Percentiles rank a stretch among this genome's conserved stretches.
Conservation (phyloP, 2,329 filamentous ascomycete species). For the Ampelomyces quisqualis region DNA sequence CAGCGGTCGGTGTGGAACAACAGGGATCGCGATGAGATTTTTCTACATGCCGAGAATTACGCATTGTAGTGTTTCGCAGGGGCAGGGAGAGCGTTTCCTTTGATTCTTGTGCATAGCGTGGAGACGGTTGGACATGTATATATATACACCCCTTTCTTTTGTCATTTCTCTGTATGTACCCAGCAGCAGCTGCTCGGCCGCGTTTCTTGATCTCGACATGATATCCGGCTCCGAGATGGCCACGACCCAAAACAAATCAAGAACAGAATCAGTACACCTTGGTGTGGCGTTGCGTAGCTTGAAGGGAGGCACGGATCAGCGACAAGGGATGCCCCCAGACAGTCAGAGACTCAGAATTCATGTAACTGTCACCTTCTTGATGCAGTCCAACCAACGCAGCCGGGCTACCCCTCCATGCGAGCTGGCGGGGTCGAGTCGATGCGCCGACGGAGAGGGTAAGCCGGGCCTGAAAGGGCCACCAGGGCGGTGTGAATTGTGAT, state of each 20-base stretch:
- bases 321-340: no score
- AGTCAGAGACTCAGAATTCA: slow-evolving; percentile 12
- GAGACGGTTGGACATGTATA: slow-evolving; percentile 10
- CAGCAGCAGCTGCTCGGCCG: slow-evolving; percentile 2
- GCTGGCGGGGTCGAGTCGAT: slow-evolving; percentile 30
- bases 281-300: no score
- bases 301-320: no score
- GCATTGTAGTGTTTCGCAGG: slow-evolving; percentile 60
- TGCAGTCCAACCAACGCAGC: slow-evolving; percentile 15
- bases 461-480: slow-evolving; percentile 21
- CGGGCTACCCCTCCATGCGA: slow-evolving; percentile 23
- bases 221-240: slow-evolving; percentile 12
- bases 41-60: slow-evolving; percentile 93
- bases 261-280: no score
- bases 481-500: neutral
- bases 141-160: slow-evolving; percentile 23
- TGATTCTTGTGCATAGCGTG: slow-evolving; percentile 34
- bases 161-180: slow-evolving; percentile 15
- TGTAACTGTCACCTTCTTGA: slow-evolving; percentile 35
- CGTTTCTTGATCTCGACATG: slow-evolving; percentile 7
- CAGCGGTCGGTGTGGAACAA: slow-evolving; percentile 83
- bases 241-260: slow-evolving; percentile 2
- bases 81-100: slow-evolving; percentile 4
- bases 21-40: slow-evolving; percentile 80
- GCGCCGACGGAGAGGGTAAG: slow-evolving; percentile 26